Evolutionary conservation across 2,329 filamentous ascomycete species (phyloP).

Genomic region (Calonectria crousiana): DNA sequence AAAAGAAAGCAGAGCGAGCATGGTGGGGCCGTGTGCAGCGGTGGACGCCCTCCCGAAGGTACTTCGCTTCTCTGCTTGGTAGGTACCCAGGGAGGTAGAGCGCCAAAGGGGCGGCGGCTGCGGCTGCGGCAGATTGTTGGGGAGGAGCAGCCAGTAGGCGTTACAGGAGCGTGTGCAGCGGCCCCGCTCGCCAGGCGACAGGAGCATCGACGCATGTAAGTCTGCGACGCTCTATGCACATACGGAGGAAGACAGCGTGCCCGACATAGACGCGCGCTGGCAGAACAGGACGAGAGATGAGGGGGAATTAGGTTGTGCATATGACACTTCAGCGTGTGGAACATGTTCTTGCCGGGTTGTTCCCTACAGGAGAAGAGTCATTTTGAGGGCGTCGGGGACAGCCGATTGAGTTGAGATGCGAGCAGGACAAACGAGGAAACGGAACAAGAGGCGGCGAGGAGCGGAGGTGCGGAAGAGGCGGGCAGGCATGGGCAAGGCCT

Average conservation of each 20-base stretch:
- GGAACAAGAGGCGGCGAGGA: neutral
- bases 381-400: constrained; percentile 2
- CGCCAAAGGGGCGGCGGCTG: constrained; percentile 14
- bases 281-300: neutral
- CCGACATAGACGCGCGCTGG: neutral
- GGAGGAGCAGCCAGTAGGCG: neutral
- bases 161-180: constrained; percentile 13
- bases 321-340: constrained; percentile 20
- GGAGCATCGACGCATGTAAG: constrained; percentile 21
- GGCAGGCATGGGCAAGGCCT: constrained; percentile 1
- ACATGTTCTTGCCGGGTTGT: constrained; percentile 23
- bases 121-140: constrained; percentile 10
- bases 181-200: constrained; percentile 17
- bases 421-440: neutral
- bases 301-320: constrained; percentile 18
- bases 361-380: constrained; percentile 14
- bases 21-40: constrained; percentile 5
- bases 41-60: constrained; percentile 6
- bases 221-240: constrained; percentile 19
- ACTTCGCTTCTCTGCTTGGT: neutral
- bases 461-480: neutral
- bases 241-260: constrained; percentile 14
- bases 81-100: neutral
- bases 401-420: constrained; percentile 4
- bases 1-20: neutral